These are phyloP conservation scores for Porogramme epimiltina DNA, from an alignment of 1,284 basidiomycete genomes.

Conservation along the genomic window DNA sequence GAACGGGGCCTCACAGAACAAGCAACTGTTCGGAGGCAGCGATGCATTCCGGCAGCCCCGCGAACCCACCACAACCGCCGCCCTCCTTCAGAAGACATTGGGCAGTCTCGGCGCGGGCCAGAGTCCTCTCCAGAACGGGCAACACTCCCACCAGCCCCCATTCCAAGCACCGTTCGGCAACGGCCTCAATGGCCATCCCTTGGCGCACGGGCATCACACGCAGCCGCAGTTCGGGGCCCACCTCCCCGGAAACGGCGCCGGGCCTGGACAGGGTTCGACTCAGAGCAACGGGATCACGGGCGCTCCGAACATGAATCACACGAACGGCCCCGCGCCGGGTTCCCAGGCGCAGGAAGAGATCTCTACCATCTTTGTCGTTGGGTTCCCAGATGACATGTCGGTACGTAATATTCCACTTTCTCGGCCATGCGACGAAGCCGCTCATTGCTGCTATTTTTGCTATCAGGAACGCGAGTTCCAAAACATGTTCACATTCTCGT, in stretches of 20 bases:
- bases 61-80: slow-evolving; percentile 21
- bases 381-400: slow-evolving; percentile 99
- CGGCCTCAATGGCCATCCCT: slow-evolving; percentile 25
- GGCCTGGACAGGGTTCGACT: slow-evolving; percentile 23
- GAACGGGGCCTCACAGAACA: slow-evolving; percentile 22
- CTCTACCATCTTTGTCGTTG: slow-evolving; percentile 97
- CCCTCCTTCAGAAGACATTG: slow-evolving; percentile 19
- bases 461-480: slow-evolving; percentile 94
- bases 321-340: slow-evolving; percentile 28
- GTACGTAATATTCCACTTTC: slow-evolving; percentile 48
- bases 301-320: slow-evolving; percentile 31
- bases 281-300: slow-evolving; percentile 22
- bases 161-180: slow-evolving; percentile 35
- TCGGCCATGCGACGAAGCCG: slow-evolving; percentile 3
- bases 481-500: slow-evolving; percentile 98
- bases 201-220: slow-evolving; percentile 37
- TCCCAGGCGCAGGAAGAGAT: slow-evolving; percentile 76
- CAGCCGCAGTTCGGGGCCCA: slow-evolving; percentile 77
- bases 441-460: slow-evolving; percentile 16
- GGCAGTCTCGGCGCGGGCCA: slow-evolving; percentile 2
- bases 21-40: slow-evolving; percentile 24
- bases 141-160: slow-evolving; percentile 21
- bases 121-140: slow-evolving; percentile 21
- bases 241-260: slow-evolving; percentile 45
- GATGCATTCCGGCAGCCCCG: slow-evolving; percentile 28